A percentile compares a stretch with the other conserved stretches of the same genome.
Evolutionary conservation across 768 basidiomycete genomes (phyloP).

Genomic region (Macrocybe gigantea): DNA sequence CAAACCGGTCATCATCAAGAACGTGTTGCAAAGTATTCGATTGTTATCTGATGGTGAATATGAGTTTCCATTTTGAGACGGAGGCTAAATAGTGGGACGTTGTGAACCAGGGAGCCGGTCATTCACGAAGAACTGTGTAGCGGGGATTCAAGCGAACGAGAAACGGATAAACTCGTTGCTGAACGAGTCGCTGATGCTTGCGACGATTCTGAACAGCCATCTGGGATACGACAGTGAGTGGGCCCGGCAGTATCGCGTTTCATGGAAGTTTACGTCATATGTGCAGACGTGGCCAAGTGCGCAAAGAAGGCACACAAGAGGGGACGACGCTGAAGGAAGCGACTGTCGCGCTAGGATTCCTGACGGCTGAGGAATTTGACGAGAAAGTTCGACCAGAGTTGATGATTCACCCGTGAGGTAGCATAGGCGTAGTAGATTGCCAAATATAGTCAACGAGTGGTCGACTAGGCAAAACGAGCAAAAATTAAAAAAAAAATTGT

Average conservation of each 20-base stretch:
- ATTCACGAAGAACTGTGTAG: slow-evolving; percentile 95
- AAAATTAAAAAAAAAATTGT: too few species aligned
- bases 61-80: neutral
- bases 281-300: slow-evolving; percentile 89
- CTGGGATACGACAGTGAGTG: slow-evolving; percentile 94
- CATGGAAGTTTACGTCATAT: slow-evolving; percentile 8
- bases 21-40: slow-evolving; percentile 93
- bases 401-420: slow-evolving; percentile 53
- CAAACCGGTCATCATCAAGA: slow-evolving; percentile 98
- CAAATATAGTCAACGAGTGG: slow-evolving; percentile 2
- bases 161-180: slow-evolving; percentile 83
- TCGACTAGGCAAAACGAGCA: slow-evolving; percentile 4
- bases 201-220: slow-evolving; percentile 93
- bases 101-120: slow-evolving; percentile 65
- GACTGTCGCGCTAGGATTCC: slow-evolving; percentile 78
- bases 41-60: slow-evolving; percentile 81
- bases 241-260: slow-evolving; percentile 1
- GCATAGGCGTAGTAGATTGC: slow-evolving; percentile 2
- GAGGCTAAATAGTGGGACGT: neutral
- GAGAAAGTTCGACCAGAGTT: slow-evolving; percentile 87
- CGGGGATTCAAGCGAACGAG: slow-evolving; percentile 95
- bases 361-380: slow-evolving; percentile 91
- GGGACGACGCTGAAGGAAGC: slow-evolving; percentile 96
- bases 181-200: slow-evolving; percentile 96
- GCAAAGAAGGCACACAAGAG: slow-evolving; percentile 99